Percentiles rank a stretch among this genome's conserved stretches.
Evolutionary conservation across 2,329 filamentous ascomycete species (phyloP).

Genomic region (Diaporthe velutina): DNA sequence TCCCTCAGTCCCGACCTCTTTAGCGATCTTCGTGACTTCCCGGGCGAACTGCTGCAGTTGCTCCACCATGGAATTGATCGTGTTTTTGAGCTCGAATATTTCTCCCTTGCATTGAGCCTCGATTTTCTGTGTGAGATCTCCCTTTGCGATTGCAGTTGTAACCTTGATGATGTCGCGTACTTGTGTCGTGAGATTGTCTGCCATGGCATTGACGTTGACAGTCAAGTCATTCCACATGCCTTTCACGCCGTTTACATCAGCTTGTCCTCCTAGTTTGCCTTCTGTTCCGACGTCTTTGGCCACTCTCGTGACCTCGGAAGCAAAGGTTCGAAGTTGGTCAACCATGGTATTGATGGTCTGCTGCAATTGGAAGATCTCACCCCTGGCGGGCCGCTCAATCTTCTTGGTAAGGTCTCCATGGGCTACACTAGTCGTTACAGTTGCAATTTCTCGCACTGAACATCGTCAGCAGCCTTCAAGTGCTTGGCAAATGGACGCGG

Average conservation of each 20-base stretch:
- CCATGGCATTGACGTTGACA: constrained; percentile 90
- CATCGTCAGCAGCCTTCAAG: not conserved
- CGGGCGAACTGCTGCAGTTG: constrained; percentile 96
- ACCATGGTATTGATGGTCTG: constrained; percentile 94
- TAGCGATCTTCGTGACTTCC: constrained; percentile 95
- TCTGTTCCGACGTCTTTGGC: constrained; percentile 88
- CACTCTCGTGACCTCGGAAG: constrained; percentile 85
- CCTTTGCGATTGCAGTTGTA: constrained; percentile 79
- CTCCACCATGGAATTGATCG: constrained; percentile 99
- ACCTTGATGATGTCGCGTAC: constrained; percentile 94
- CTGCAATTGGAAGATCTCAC: constrained; percentile 85
- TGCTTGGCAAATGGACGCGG: not conserved
- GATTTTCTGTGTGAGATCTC: constrained; percentile 96
- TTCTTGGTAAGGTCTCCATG: constrained; percentile 88
- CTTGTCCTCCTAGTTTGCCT: constrained; percentile 85
- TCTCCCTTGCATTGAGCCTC: constrained; percentile 93
- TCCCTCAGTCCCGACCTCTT: constrained; percentile 96
- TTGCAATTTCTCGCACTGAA: constrained; percentile 83
- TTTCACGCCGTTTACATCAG: constrained; percentile 85
- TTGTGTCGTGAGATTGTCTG: constrained; percentile 87
- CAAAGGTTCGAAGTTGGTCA: constrained; percentile 85
- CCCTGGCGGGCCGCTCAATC: constrained; percentile 83
- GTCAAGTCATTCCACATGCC: constrained; percentile 92
- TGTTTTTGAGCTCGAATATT: constrained; percentile 95
- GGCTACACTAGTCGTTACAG: constrained; percentile 85